A percentile compares a stretch with the other conserved stretches of the same genome.
phyloP scores from a whole-genome alignment of 163 green algal species.

The Chlorella variabilis region DNA sequence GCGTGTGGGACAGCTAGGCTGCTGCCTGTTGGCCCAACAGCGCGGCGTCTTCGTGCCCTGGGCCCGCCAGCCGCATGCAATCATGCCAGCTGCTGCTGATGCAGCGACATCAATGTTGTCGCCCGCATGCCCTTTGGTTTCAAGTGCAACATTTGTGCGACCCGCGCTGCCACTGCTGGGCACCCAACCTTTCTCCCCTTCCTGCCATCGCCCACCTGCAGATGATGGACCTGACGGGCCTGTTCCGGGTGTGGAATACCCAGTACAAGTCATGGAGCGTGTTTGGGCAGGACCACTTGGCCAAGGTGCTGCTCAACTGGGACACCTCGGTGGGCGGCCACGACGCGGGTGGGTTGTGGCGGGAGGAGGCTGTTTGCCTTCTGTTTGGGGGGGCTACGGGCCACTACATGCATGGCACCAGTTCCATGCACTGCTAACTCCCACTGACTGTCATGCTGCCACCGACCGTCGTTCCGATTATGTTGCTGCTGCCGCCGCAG shows the following conservation, averaged over 20 bases:
- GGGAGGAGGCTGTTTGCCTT: too few species aligned
- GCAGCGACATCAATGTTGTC: too few species aligned
- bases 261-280: constrained; percentile 81
- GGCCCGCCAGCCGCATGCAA: too few species aligned
- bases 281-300: constrained; percentile 87
- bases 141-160: background rate
- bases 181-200: background rate
- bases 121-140: background rate
- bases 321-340: constrained; percentile 51
- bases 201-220: background rate
- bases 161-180: too few species aligned
- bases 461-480: background rate
- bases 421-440: background rate
- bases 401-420: background rate
- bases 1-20: background rate
- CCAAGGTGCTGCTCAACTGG: constrained; percentile 78
- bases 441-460: background rate
- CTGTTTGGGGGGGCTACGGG: too few species aligned
- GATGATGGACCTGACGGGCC: constrained; percentile 85
- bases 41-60: too few species aligned
- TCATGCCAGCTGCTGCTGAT: too few species aligned
- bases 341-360: constrained; percentile 71
- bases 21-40: too few species aligned
- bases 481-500: constrained; percentile 1
- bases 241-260: constrained; percentile 88